Conservation (phyloP, 176 grass and related monocot genomes). For the Sorghum bicolor region DNA sequence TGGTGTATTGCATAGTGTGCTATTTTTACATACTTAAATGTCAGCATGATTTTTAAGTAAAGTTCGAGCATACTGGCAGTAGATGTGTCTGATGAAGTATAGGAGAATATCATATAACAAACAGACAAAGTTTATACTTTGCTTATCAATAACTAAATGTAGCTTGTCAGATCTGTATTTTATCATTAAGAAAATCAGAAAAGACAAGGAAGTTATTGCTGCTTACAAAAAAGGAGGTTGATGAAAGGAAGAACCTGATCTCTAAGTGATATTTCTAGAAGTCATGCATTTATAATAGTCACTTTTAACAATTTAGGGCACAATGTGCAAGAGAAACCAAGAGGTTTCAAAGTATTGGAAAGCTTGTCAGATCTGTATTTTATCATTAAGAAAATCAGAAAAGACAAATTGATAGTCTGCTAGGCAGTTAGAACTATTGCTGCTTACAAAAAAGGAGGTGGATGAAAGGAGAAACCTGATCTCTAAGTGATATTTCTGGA, state of each 20-base stretch:
- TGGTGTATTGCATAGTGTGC: not conserved
- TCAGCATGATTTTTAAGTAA: not conserved
- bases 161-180: not conserved
- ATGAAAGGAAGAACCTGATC: not conserved
- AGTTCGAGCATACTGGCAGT: not conserved
- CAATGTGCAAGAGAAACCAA: not conserved
- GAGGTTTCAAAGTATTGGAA: not conserved
- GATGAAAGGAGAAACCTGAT: not conserved
- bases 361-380: not conserved
- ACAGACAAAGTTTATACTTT: not conserved
- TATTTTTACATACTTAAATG: not conserved
- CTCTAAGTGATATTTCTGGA: slow-evolving; percentile 11
- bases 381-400: not conserved
- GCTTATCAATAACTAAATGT: not conserved
- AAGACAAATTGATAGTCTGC: too few species aligned
- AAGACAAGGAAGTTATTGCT: not conserved
- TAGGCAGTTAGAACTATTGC: not conserved
- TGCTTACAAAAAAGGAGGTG: not conserved
- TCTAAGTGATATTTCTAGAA: slow-evolving; percentile 10
- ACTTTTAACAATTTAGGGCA: not conserved
- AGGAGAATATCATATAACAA: not conserved
- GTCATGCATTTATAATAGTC: not conserved
- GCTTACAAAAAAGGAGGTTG: not conserved
- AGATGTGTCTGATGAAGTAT: not conserved
- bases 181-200: not conserved